Evolutionary conservation across 2,329 filamentous ascomycete genomes (phyloP).

Genomic region (Triangularia setosa): DNA sequence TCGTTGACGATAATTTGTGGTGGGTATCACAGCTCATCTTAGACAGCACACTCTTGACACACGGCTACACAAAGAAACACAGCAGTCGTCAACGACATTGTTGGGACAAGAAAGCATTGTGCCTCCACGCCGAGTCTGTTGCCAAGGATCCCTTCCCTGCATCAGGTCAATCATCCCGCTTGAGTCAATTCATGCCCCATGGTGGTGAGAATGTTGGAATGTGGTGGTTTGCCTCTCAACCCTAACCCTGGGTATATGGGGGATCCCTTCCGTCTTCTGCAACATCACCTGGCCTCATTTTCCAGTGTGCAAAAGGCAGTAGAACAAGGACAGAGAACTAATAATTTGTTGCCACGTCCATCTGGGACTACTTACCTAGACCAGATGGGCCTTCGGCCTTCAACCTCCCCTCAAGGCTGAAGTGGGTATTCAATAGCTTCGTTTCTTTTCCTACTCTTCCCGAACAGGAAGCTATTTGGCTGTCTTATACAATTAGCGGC

Average conservation of each 20-base stretch:
- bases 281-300: neutral
- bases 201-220: neutral
- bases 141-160: neutral
- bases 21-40: neutral
- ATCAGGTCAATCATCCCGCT: neutral
- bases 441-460: slow-evolving; percentile 2
- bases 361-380: too few relatives aligned
- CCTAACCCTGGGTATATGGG: neutral
- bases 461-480: neutral
- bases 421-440: neutral
- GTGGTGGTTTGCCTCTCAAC: neutral
- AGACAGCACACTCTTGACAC: neutral
- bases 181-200: neutral
- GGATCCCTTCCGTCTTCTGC: neutral
- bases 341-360: too few relatives aligned
- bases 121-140: neutral
- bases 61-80: neutral
- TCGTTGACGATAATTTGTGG: neutral
- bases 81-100: neutral
- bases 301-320: neutral
- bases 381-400: neutral
- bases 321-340: neutral
- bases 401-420: neutral
- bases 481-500: neutral
- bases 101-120: neutral